Conservation (phyloP, 768 basidiomycete genomes). For the Strobilomyces echinocephalus region DNA sequence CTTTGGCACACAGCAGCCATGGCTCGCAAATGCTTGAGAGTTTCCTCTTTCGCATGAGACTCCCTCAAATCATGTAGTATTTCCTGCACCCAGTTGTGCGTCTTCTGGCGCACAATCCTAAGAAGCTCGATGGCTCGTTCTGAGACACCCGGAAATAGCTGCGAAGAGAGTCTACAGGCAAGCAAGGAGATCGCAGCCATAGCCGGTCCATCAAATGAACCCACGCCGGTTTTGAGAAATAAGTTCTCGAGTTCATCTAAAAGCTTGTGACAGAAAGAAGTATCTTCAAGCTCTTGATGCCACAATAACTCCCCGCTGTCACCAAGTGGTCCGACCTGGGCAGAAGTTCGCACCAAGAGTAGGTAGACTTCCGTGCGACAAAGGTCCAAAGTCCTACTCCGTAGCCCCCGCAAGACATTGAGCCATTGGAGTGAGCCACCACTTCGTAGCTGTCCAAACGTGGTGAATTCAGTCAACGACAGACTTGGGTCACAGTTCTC, state of each 20-base stretch:
- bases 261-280: not conserved
- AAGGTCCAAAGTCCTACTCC: not conserved
- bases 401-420: not conserved
- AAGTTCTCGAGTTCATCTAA: not conserved
- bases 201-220: not conserved
- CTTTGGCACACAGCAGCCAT: not conserved
- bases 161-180: not conserved
- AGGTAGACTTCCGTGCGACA: not conserved
- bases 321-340: not conserved
- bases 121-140: not conserved
- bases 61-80: not conserved
- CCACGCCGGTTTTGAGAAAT: not conserved
- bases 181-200: not conserved
- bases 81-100: not conserved
- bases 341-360: not conserved
- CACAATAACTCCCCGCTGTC: not conserved
- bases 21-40: not conserved
- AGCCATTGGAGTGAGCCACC: not conserved
- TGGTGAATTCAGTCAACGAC: not conserved
- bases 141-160: not conserved
- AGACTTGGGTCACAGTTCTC: not conserved
- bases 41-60: not conserved
- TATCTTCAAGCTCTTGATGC: not conserved
- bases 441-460: not conserved
- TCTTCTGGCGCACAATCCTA: not conserved